Percentiles rank a stretch among this genome's conserved stretches.
These are phyloP conservation scores for Botryotinia convoluta DNA, from an alignment of 2,329 filamentous ascomycete genomes.

Conservation along the genomic window DNA sequence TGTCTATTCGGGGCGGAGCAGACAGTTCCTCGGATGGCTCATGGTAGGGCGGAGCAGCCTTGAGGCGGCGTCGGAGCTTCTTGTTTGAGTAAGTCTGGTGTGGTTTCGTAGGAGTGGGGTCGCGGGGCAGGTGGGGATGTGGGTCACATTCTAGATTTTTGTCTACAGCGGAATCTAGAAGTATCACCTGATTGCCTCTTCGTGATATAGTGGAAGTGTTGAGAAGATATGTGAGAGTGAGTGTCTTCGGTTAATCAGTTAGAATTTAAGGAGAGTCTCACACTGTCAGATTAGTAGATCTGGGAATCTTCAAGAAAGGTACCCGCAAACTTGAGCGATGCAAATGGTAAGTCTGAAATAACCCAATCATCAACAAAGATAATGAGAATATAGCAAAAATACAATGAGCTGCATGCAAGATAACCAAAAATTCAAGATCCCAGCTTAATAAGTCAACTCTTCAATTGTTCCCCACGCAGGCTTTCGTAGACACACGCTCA, in stretches of 20 bases:
- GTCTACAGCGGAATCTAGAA: background rate
- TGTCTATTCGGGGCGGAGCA: background rate
- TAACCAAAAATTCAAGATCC: rapidly evolving
- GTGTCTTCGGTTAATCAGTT: background rate
- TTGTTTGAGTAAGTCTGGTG: background rate
- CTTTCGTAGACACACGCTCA: background rate
- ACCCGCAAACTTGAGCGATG: background rate
- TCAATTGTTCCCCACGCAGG: rapidly evolving
- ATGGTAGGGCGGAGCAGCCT: background rate
- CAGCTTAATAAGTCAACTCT: background rate
- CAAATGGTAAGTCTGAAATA: background rate
- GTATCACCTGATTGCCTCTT: background rate
- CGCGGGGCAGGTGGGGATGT: background rate
- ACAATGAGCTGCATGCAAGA: background rate
- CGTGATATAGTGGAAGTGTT: background rate
- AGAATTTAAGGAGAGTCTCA: background rate
- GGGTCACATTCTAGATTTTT: background rate
- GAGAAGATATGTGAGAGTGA: background rate
- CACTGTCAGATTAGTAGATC: background rate
- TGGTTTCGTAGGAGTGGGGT: too few relatives aligned
- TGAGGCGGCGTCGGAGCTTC: background rate
- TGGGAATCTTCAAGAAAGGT: background rate
- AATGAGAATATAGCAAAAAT: background rate
- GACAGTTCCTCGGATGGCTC: background rate
- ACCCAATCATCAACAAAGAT: background rate